These are phyloP conservation scores for Taphrina flavorubra DNA, from an alignment of 1,139 yeast species.

Conservation along the genomic window DNA sequence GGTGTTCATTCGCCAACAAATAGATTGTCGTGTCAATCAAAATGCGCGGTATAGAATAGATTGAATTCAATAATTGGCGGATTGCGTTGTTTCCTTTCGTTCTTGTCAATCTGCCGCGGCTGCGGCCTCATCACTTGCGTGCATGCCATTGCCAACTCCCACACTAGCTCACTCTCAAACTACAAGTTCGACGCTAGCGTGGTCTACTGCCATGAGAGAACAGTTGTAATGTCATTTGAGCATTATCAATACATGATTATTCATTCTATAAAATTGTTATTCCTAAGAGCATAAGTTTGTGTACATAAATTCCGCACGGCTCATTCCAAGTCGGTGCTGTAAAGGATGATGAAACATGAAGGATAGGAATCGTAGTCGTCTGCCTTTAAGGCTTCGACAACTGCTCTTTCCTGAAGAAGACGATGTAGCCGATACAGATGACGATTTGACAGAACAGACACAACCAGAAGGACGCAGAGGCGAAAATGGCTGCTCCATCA, in stretches of 20 bases:
- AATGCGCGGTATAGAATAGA: too few relatives aligned
- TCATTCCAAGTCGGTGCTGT: too few relatives aligned
- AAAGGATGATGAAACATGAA: too few relatives aligned
- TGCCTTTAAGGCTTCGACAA: conserved; percentile 39
- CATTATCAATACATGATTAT: conserved; percentile 13
- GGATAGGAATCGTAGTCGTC: too few relatives aligned
- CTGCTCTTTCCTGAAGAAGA: conserved; percentile 43
- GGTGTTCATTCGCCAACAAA: too few relatives aligned
- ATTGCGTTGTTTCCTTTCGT: too few relatives aligned
- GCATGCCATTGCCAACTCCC: too few relatives aligned
- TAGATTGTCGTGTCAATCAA: too few relatives aligned
- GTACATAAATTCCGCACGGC: not conserved
- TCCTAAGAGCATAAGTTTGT: not conserved
- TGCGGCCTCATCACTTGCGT: too few relatives aligned
- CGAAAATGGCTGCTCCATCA: conserved; percentile 39
- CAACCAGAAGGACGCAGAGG: conserved; percentile 41
- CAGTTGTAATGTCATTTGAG: not conserved
- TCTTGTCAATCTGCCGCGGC: too few relatives aligned
- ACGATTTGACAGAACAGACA: conserved; percentile 42
- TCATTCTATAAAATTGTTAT: conserved; percentile 13
- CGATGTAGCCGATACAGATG: conserved; percentile 41
- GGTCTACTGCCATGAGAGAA: not conserved
- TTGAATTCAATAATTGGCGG: too few relatives aligned
- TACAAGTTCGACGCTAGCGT: not conserved
- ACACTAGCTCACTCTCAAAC: too few relatives aligned